Conservation (phyloP, 2,329 filamentous ascomycete species). For the Drechslerella coelobrocha region DNA sequence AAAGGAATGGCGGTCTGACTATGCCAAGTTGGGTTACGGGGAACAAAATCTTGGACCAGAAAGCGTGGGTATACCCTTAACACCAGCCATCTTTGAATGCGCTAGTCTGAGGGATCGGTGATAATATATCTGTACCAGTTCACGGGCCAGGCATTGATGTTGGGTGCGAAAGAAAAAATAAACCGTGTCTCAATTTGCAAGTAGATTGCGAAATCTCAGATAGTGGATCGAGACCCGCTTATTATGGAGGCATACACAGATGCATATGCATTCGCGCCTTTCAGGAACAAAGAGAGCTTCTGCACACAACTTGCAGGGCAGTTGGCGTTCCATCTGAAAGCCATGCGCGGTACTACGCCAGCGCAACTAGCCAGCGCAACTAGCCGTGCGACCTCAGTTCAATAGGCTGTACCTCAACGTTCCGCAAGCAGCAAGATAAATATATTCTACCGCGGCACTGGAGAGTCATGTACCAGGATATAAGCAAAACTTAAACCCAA, state of each 20-base stretch:
- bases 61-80: too few species aligned
- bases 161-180: too few species aligned
- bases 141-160: too few species aligned
- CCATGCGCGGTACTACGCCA: background rate
- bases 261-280: too few species aligned
- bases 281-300: too few species aligned
- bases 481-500: conserved; percentile 10
- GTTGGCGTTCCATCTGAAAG: background rate
- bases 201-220: too few species aligned
- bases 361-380: conserved; percentile 1
- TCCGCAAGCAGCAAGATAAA: conserved; percentile 20
- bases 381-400: conserved; percentile 12
- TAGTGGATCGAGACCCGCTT: too few species aligned
- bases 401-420: conserved; percentile 7
- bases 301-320: background rate
- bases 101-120: too few species aligned
- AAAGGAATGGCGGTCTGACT: conserved; percentile 3
- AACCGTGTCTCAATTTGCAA: too few species aligned
- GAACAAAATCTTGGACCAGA: conserved; percentile 11
- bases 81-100: too few species aligned
- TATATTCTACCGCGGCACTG: conserved; percentile 4
- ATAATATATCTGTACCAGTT: too few species aligned
- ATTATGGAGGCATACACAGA: too few species aligned
- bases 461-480: background rate
- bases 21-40: background rate